These are phyloP conservation scores for Ophiocordyceps robertsii DNA, from an alignment of 2,329 filamentous ascomycete genomes.

Conservation along the genomic window DNA sequence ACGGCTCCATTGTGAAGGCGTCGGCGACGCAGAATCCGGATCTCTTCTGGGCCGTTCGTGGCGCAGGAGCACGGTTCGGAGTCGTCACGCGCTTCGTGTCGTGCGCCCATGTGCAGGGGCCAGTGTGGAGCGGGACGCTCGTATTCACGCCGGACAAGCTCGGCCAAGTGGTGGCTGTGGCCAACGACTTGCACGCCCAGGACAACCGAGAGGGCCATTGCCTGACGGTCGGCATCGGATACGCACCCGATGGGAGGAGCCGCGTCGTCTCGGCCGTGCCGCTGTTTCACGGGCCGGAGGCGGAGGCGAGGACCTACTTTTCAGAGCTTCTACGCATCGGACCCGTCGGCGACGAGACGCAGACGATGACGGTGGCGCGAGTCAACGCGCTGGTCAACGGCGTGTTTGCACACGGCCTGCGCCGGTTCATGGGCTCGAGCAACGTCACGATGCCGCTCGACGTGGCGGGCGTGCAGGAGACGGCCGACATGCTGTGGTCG, in stretches of 20 bases:
- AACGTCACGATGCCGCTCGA: not conserved
- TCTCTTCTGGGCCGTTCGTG: conserved; percentile 27
- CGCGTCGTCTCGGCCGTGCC: not conserved
- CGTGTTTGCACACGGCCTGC: not conserved
- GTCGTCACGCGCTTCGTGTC: conserved; percentile 1
- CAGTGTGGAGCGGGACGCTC: conserved; percentile 11
- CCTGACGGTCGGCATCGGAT: not conserved
- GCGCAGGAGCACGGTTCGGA: conserved; percentile 28
- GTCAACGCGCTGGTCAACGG: not conserved
- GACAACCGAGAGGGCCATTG: conserved; percentile 4
- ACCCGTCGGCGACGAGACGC: not conserved
- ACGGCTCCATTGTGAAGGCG: conserved; percentile 21
- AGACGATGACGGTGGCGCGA: not conserved
- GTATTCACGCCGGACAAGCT: conserved; percentile 13
- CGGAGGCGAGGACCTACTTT: not conserved
- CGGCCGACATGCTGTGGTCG: not conserved
- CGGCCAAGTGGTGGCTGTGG: conserved; percentile 14
- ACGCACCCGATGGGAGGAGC: not conserved
- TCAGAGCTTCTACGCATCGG: not conserved
- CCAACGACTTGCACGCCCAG: conserved; percentile 13
- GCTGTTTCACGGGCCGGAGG: not conserved
- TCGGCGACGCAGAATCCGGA: conserved; percentile 27
- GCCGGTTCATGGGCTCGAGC: not conserved
- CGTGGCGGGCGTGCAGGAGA: not conserved
- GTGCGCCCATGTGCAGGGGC: not conserved